Percentiles rank a stretch among this genome's conserved stretches.
Conservation (phyloP, 371 early-diverging fungal genomes). For the Lichtheimia corymbifera region DNA sequence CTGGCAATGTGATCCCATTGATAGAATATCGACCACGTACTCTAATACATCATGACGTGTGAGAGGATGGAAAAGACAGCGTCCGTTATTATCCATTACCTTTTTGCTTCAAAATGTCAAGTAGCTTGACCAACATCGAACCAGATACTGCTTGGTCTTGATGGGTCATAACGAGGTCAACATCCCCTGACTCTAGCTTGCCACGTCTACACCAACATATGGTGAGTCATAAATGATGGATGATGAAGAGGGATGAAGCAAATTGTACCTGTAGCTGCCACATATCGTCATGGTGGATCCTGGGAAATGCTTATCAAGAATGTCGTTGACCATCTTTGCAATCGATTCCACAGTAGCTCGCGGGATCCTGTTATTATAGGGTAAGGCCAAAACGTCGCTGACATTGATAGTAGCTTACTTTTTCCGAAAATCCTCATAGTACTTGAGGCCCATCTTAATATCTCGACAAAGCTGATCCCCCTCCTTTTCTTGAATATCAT, state of each 20-base stretch:
- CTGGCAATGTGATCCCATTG: slow-evolving; percentile 15
- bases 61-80: background rate
- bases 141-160: slow-evolving; percentile 4
- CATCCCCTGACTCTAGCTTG: slow-evolving; percentile 16
- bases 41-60: background rate
- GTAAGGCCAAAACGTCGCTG: no score
- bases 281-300: slow-evolving; percentile 17
- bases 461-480: slow-evolving; percentile 8
- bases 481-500: slow-evolving; percentile 16
- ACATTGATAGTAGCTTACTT: slow-evolving; percentile 8
- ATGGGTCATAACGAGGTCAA: slow-evolving; percentile 25
- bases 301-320: slow-evolving; percentile 6
- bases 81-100: background rate
- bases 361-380: slow-evolving; percentile 10
- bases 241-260: background rate
- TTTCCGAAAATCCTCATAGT: slow-evolving; percentile 23
- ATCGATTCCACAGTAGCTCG: slow-evolving; percentile 19
- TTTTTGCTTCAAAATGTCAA: slow-evolving; percentile 11
- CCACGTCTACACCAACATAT: slow-evolving; percentile 15
- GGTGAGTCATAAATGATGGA: no score
- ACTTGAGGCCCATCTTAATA: slow-evolving; percentile 19
- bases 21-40: slow-evolving; percentile 12
- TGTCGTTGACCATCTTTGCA: background rate
- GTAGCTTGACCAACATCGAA: slow-evolving; percentile 4
- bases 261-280: slow-evolving; percentile 22